phyloP scores from a whole-genome alignment of 495 filamentous ascomycete species.

The Talaromyces liani region DNA sequence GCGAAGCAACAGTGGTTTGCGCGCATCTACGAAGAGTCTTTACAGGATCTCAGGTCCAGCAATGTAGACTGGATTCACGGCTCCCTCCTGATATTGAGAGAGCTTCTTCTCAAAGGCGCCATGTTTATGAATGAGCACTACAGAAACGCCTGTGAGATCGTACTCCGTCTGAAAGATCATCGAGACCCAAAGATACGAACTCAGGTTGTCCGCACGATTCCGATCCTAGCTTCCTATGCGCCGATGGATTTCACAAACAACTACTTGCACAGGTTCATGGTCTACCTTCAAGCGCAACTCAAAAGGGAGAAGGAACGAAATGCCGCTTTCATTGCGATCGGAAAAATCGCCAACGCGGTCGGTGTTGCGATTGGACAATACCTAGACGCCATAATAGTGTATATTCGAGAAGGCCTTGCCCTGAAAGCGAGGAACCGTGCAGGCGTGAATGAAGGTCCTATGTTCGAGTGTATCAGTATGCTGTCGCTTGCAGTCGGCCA shows the following conservation, averaged over 20 bases:
- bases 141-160: conserved; percentile 80
- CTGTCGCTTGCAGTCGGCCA: conserved; percentile 91
- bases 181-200: conserved; percentile 78
- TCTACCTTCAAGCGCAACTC: conserved; percentile 88
- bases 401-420: conserved; percentile 83
- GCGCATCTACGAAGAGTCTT: conserved; percentile 76
- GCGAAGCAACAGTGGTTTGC: conserved; percentile 81
- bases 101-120: conserved; percentile 82
- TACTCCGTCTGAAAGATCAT: conserved; percentile 84
- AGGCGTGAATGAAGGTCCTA: conserved; percentile 72
- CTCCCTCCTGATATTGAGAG: conserved; percentile 82
- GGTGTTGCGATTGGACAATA: conserved; percentile 91
- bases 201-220: conserved; percentile 83
- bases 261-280: conserved; percentile 94
- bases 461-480: conserved; percentile 97
- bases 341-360: conserved; percentile 91
- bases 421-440: conserved; percentile 66
- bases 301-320: conserved; percentile 92
- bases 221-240: conserved; percentile 85
- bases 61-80: conserved; percentile 85
- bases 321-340: conserved; percentile 88
- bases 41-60: conserved; percentile 66
- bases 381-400: conserved; percentile 83
- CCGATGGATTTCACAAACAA: conserved; percentile 74
- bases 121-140: conserved; percentile 98